Base-by-base conservation (phyloP, 2,329 filamentous ascomycete genomes). In the Tolypocladium inflatum region DNA sequence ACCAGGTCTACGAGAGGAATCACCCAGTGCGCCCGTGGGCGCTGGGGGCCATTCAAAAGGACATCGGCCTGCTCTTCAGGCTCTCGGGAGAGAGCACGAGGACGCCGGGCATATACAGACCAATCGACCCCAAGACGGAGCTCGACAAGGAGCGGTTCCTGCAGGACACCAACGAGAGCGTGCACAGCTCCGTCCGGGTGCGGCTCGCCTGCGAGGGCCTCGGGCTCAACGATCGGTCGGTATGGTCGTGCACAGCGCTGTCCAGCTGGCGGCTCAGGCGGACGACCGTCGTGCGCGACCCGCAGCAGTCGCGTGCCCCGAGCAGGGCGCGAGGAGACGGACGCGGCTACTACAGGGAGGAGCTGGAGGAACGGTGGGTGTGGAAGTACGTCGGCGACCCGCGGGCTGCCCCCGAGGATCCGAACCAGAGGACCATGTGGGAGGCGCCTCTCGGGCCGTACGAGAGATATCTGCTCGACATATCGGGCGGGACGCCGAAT, bases 361-460 rank as follows among this genome's bases (percentile, higher is more conserved):
- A 63, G 39, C 62, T 66, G 9, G 63, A 70, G 35, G 67, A 67
- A 1, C 71, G 77, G 42, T 84, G 81, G 80, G 69, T 80, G 2
- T 84, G 80, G 81, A 76, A 80, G 64, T 84, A 81, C 53, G 65
- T 68, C 19, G 81, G 81, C 0, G 67, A 72, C 0, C 72, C 79
- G 56, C 62, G 64, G 23, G 64, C 71, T 2, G 77, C 76, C 9
- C 77, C 78, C 2, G 63, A 63, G 11, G 64, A 73, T 23, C 75
- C 76, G 51, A 68, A 62, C 51, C 67, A 73, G 61, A 69, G 70
- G 30, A 69, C 74, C 35, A 71, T 85, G 73, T 70, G 79, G 5
- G 81, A 84, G 63, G 81, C 83, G 64, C 76, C 72, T 5, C 63
- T 84, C 4, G 80, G 80, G 0, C 79, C 78, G 1, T 83, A 78